Evolutionary conservation across 1,139 yeast species (phyloP), one percentile per base, ranked within the genome.

Genomic region (Geotrichum citri-aurantii): DNA sequence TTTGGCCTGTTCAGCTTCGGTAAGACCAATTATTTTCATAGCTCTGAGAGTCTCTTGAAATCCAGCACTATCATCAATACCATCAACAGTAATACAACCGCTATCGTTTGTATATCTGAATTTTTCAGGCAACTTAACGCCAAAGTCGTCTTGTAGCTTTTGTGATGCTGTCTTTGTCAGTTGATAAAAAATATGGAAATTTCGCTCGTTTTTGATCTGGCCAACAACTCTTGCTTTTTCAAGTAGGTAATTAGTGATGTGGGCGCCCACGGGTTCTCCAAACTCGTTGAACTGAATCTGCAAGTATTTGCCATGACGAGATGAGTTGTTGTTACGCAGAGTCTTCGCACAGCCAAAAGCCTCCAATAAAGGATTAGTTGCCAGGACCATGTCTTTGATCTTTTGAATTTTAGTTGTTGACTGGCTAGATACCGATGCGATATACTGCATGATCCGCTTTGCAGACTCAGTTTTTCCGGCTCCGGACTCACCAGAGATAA

Each of bases 401-500:
- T 85, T 85, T 63, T 88, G 83, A 69, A 95, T 93, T 23, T 79
- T 78, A 24, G 86, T 79, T 17, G 85, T 77, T 2, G 80, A 73
- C 29, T 79, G 73, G 24, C 84, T 85, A 2, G 88, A 81, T 6
- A 91, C 97, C 48, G 93, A 85, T 52, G 99, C 97, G 66, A 95
- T 88, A 71, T 95, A 95, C 73, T 95, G 98, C 99, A 95, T 95
- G 74, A 93, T 93, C 70, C 95, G 86, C 76, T 93, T 93, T 48
- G 99, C 99, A 21, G 99, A 98, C 74, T 93, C 99, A 5, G 99
- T 93, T 73, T 93, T 93, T 55, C 99, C 99, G 1, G 99, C 99
- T 62, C 99, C 99, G 0, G 97, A 90, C 72, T 95, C 99, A 57
- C 99, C 99, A 5, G 97, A 90, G 65, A 95, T 95, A 68, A 95